Evolutionary conservation across 2,329 filamentous ascomycete species (phyloP).

Genomic region (Didymellaceae sp.): DNA sequence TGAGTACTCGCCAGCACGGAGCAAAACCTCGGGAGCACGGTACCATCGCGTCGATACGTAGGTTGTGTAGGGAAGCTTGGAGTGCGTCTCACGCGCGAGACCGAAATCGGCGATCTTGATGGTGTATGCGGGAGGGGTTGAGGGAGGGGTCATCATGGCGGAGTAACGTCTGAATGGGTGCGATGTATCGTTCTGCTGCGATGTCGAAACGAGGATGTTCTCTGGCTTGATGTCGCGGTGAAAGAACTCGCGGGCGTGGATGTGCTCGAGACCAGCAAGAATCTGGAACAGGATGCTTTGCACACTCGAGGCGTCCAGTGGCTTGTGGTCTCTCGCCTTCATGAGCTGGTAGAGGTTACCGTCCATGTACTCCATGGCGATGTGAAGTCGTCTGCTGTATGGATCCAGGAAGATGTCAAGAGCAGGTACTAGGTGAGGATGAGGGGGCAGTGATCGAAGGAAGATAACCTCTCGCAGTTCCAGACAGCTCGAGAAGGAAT

Average conservation of each 20-base stretch:
- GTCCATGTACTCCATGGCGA: conserved; percentile 99
- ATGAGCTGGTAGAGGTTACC: conserved; percentile 98
- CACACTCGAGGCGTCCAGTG: conserved; percentile 84
- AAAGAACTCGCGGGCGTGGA: conserved; percentile 96
- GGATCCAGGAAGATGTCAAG: conserved; percentile 98
- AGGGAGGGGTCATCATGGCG: conserved; percentile 88
- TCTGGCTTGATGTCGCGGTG: conserved; percentile 99
- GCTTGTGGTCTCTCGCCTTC: conserved; percentile 97
- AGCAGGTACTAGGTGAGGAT: conserved; percentile 93
- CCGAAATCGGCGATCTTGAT: conserved; percentile 99
- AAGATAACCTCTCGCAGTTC: conserved; percentile 98
- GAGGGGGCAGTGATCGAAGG: conserved; percentile 82
- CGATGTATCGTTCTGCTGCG: conserved; percentile 77
- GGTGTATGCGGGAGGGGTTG: conserved; percentile 89
- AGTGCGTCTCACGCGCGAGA: conserved; percentile 95
- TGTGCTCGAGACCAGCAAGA: conserved; percentile 93
- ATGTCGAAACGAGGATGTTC: conserved; percentile 96
- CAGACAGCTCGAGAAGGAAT: conserved; percentile 86
- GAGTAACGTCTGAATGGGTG: conserved; percentile 94
- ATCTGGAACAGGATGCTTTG: conserved; percentile 99
- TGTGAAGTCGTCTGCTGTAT: conserved; percentile 94
- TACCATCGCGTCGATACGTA: conserved; percentile 99
- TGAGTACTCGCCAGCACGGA: conserved; percentile 95
- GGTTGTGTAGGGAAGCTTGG: conserved; percentile 94
- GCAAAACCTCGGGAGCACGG: conserved; percentile 87